A percentile compares a stretch with the other conserved stretches of the same genome.
Conservation (phyloP, 345 rosid genomes). For the Dipteronia sinensis region DNA sequence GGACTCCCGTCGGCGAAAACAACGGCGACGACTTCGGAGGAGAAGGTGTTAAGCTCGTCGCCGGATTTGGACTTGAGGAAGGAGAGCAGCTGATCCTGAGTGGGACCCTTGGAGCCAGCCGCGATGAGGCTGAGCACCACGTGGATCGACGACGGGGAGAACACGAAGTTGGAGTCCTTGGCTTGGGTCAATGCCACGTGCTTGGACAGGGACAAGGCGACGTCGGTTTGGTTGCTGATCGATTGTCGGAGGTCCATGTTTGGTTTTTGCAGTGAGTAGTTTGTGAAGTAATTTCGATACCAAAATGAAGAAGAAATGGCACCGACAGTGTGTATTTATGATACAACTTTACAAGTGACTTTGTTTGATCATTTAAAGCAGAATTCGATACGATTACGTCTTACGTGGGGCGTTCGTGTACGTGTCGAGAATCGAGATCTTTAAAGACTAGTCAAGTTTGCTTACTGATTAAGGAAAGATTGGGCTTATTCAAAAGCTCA, state of each 20-base stretch:
- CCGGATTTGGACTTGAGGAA: slow-evolving; percentile 62
- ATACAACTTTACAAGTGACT: too few species aligned
- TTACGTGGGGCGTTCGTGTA: too few species aligned
- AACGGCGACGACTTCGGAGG: slow-evolving; percentile 57
- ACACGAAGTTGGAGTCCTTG: slow-evolving; percentile 56
- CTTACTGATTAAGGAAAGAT: too few species aligned
- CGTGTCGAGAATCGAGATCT: too few species aligned
- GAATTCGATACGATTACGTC: too few species aligned
- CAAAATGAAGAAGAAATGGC: background rate
- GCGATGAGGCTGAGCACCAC: slow-evolving; percentile 70
- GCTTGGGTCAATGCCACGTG: slow-evolving; percentile 50
- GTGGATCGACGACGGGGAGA: slow-evolving; percentile 80
- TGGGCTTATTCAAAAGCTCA: too few species aligned
- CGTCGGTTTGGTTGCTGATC: slow-evolving; percentile 59
- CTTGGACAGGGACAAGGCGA: slow-evolving; percentile 50
- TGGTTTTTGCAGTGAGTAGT: background rate
- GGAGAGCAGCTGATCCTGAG: slow-evolving; percentile 75
- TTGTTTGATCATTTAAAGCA: too few species aligned
- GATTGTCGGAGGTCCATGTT: slow-evolving; percentile 66
- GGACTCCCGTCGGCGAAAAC: slow-evolving; percentile 71
- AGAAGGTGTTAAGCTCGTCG: slow-evolving; percentile 57
- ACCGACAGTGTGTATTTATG: background rate
- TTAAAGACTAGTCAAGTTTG: too few species aligned
- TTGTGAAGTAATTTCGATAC: background rate
- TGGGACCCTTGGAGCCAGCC: slow-evolving; percentile 63